Base-by-base conservation (phyloP, 2,329 filamentous ascomycete genomes). In the Fusarium kyushuense region DNA sequence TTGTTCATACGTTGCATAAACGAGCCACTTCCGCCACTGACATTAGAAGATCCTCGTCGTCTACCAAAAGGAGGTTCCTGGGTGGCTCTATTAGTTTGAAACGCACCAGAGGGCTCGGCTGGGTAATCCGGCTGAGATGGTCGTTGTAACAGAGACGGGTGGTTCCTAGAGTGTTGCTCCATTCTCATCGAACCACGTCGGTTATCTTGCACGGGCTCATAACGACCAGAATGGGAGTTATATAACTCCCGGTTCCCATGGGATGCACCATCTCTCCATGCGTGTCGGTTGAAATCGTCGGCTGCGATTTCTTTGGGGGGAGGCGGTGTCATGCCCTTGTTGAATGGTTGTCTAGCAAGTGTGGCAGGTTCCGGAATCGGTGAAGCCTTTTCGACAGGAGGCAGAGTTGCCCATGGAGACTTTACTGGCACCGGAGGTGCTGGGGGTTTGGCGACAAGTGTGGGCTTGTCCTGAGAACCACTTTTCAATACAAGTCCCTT, bases 141-240 rank as follows among this genome's bases (percentile, higher is more conserved):
- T 46, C 95, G 86, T 76, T 97, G 94, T 45, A 98, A 80, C 11
- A 98, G 81, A 16, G 93, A 87, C 42, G 61, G 61, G 25, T 93
- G 91, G 68, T 95, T 90, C 48, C 92, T 88, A 58, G 87, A 84
- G 63, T 87, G 85, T 55, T 84, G 80, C 54, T 96, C 92, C 56
- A 89, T 87, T 52, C 91, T 88, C 67, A 87, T 82, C 30, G 91
- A 89, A 19, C 87, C 88, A 68, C 93, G 89, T 36, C 94, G 90
- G 65, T 69, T 68, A 29, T 97, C 93, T 53, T 87, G 83, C 5
- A 94, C 95, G 17, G 94, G 94, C 76, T 98, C 95, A 72, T 97
- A 97, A 51, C 93, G 90, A 19, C 95, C 95, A 54, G 93, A 97
- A 56, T 96, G 92, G n/a, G 95, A 97, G 77, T 98, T 97, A 81